Evolutionary conservation across 257 asterid genomes (phyloP), one percentile per base, ranked within the genome.

Genomic region (Nicotiana benthamiana): DNA sequence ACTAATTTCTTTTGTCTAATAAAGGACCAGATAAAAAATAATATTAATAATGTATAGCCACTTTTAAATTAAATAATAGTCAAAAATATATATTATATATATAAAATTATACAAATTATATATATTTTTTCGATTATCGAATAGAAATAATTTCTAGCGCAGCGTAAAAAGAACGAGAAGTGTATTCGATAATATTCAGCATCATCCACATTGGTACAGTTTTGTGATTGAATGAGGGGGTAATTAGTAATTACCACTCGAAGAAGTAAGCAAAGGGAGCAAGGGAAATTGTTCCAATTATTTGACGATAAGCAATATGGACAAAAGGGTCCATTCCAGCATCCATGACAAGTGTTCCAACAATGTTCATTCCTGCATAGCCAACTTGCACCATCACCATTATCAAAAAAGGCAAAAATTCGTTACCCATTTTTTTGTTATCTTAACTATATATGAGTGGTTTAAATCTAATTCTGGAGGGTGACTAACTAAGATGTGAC

Each of bases 301-400:
- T 57, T 75, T 95, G 98, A 16, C 97, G 89, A 66, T 95, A 95
- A 26, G 99, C 97, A 20, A 95, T 96, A 13, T 90, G 97, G 32
- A 95, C 92, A 17, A 86, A 92, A 20, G 98, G 98, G 81, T 92
- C 81, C 98, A 92, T 93, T 2, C 98, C 97, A 1, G 97, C 87
- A 86, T 91, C 95, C 97, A 94, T 92, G 0, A 96, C 98, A 1
- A 93, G 85, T 79, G 89, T 94, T 2, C 97, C 92, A 20, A 94
- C 75, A 2, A 94, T 92, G 74, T 92, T 95, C 97, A 93, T 89
- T 0, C 95, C 97, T 15, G 97, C 97, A 54, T 92, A 91, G 0
- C 97, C 97, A 60, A 92, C 3, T 66, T 95, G 98, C 32, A 95
- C 98, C 15, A 86, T 43, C 7, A 87, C 90, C 98, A 93, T 95